A percentile compares a stretch with the other conserved stretches of the same genome.
These are phyloP conservation scores for Fraxinus baroniana DNA, from an alignment of 305 asterid genomes.

Conservation along the genomic window DNA sequence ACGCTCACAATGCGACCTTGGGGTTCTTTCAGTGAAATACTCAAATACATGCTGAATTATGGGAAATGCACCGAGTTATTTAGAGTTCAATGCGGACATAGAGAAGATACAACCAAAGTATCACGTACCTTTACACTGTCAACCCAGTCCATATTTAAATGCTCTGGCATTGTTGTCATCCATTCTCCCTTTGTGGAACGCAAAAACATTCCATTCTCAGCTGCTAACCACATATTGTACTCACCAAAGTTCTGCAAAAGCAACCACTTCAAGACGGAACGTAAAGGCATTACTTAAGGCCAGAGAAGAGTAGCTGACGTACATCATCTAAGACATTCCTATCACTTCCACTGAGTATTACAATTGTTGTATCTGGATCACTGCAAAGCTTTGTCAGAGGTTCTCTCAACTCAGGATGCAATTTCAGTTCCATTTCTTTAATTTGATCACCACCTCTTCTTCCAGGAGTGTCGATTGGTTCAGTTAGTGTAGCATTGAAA, in stretches of 20 bases:
- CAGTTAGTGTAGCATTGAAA: conserved; percentile 82
- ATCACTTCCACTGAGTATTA: conserved; percentile 93
- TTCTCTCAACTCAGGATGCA: conserved; percentile 77
- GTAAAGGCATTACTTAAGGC: conserved; percentile 2
- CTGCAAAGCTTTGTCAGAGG: conserved; percentile 63
- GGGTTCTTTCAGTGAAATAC: conserved; percentile 98
- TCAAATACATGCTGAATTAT: conserved; percentile 83
- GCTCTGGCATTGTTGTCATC: conserved; percentile 99
- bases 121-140: conserved; percentile 76
- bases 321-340: conserved; percentile 82
- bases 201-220: conserved; percentile 98
- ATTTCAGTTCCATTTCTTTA: conserved; percentile 90
- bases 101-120: conserved; percentile 10
- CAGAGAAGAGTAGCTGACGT: conserved; percentile 23
- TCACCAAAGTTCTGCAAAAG: conserved; percentile 78
- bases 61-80: conserved; percentile 25
- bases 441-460: conserved; percentile 91
- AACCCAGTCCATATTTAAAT: conserved; percentile 95
- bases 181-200: conserved; percentile 83
- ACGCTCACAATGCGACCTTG: conserved; percentile 83
- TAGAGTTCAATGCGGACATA: conserved; percentile 19
- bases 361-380: conserved; percentile 87
- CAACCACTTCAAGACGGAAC: conserved; percentile 26
- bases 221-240: conserved; percentile 97
- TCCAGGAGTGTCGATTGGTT: conserved; percentile 76